Percentiles rank a stretch among this genome's conserved stretches.
phyloP scores from a whole-genome alignment of 768 basidiomycete species.

The Mycena amicta region DNA sequence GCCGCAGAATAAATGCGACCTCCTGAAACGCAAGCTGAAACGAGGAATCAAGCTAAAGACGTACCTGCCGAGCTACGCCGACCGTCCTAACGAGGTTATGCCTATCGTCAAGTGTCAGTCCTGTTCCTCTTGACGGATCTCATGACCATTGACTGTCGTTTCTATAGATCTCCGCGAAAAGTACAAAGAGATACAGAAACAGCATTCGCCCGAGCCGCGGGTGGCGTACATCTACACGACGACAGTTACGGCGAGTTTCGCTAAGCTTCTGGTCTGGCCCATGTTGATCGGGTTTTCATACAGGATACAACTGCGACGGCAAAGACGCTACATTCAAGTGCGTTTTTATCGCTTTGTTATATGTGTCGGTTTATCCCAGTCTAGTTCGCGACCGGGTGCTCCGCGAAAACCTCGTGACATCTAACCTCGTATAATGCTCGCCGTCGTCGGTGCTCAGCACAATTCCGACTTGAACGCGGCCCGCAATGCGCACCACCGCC shows the following conservation, averaged over 20 bases:
- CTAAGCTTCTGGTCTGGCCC: not conserved
- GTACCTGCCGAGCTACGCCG: slow-evolving; percentile 67
- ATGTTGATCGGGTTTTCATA: not conserved
- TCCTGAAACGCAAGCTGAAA: slow-evolving; percentile 65
- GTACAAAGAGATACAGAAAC: slow-evolving; percentile 66
- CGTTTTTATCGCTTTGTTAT: slow-evolving; percentile 16
- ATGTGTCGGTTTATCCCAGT: not conserved
- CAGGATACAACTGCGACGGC: slow-evolving; percentile 68
- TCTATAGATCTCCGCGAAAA: slow-evolving; percentile 63
- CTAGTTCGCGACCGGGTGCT: slow-evolving; percentile 66
- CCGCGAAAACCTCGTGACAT: slow-evolving; percentile 55
- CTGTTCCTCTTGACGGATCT: not conserved
- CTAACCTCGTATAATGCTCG: slow-evolving; percentile 49
- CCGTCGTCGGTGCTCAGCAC: not conserved
- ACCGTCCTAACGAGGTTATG: slow-evolving; percentile 66
- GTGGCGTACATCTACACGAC: slow-evolving; percentile 68
- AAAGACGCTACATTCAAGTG: slow-evolving; percentile 59
- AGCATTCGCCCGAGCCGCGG: slow-evolving; percentile 57
- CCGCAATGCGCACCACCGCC: no score
- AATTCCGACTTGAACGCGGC: not conserved
- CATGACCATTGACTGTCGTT: not conserved
- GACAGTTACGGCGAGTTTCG: slow-evolving; percentile 57
- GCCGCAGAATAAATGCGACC: slow-evolving; percentile 65
- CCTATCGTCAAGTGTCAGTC: slow-evolving; percentile 65
- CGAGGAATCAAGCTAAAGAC: slow-evolving; percentile 58